Evolutionary conservation across 495 filamentous ascomycete species (phyloP), one percentile per base, ranked within the genome.

Genomic region (Cercophora samala): DNA sequence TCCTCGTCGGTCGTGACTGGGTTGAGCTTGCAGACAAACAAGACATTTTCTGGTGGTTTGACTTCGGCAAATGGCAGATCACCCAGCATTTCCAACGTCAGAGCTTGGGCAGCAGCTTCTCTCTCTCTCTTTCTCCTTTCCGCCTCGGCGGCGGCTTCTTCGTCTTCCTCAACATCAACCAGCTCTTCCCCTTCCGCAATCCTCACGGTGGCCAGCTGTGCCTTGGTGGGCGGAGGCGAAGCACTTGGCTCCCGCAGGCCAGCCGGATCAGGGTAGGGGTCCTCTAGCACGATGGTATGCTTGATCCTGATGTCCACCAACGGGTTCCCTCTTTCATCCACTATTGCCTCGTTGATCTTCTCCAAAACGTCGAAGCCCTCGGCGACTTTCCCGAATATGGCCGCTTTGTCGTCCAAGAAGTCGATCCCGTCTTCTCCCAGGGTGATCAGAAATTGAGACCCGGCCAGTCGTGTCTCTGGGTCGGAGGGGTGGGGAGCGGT

Each of bases 1-100:
- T 98, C 96, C 74, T 97, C 91, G 75, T 98, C 95, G n/a, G 80
- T 80, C 17, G 95, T 99, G 58, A 99, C 93, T 0, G 96, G 96
- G 68, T 99, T 99, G 23, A 99, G 82, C 76, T 99, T 98, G 88
- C 95, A 99, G 66, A 99, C 95, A 73, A 99, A 99, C 15, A 99
- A 83, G 26, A 99, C 88, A 74, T 99, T 97, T 79, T 99, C 95
- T 1, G 95, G 95, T 5, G 95, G 95, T 68, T 96, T 97, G 75
- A 99, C 94, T 78, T 98, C 95, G 64, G 95, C 95, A 75, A 97
- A 99, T 13, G 95, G 96, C 65, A 99, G 84, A 77, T 99, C 95
- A 23, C 95, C 95, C 75, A 99, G 93, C 90, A 99, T 97, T 76
- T 99, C 95, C 54, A 99, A 82, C 0, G 95, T 99, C 68, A 99